Evolutionary conservation across 2,329 filamentous ascomycete species (phyloP), one percentile per base, ranked within the genome.

Genomic region (Colletotrichum somersetense): DNA sequence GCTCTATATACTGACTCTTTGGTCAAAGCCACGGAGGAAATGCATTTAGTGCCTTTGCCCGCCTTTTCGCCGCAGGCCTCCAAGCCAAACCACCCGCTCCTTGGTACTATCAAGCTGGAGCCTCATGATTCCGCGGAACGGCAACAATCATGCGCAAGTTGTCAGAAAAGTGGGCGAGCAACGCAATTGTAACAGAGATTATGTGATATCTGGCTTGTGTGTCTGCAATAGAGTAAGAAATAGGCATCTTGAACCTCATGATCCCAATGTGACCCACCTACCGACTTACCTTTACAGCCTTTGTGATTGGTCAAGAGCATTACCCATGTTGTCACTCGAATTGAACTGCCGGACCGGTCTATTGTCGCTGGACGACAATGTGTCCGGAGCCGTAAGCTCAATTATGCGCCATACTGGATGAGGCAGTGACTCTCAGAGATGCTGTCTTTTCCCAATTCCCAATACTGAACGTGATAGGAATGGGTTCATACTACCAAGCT

Each of bases 241-340:
- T 8, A 40, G n/a, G n/a, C 14, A 52, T 50, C n/a, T 8, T 40
- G 33, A 16, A 52, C 10, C n/a, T 33, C 35, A 30, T 33, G n/a
- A 16, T 63, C 6, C 0, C 2, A 62, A 10, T 10, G 12, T 33
- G 33, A 53, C 61, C 61, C 48, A 63, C 61, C n/a, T 42, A 26
- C 26, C 14, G 48, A 53, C 48, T 63, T 63, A 63, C 61, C 48
- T 63, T 63, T 63, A 26, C 61, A 40, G 5, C 46, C 14, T 10
- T 53, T 33, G 23, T 63, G 48, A 63, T 63, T 63, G 61, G 61
- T 14, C 35, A 35, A 62, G 26, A 16, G 48, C 61, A 42, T n/a
- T 35, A n/a, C 18, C 48, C 33, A 63, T 63, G 46, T 48, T 63
- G 61, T 63, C 61, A 53, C 48, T 33, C 33, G 3, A 23, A 20